Percentiles rank a stretch among this genome's conserved stretches.
Conservation (phyloP, 257 asterid genomes). For the Nicotiana noctiflora region DNA sequence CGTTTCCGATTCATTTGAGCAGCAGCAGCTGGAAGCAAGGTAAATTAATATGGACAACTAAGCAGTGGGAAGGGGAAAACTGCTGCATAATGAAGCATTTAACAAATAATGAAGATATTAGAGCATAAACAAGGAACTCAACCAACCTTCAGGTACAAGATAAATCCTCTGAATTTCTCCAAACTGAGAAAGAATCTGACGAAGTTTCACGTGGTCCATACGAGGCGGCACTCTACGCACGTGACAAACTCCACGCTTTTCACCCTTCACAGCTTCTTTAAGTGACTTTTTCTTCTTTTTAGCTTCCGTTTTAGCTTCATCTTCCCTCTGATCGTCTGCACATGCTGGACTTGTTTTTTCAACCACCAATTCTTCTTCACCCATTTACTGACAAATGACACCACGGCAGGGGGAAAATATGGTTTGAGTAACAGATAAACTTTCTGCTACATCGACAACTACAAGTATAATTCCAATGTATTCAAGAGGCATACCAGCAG, state of each 20-base stretch:
- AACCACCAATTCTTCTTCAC: conserved; percentile 36
- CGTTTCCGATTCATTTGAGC: conserved; percentile 51
- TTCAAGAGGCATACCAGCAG: too few relatives aligned
- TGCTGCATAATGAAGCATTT: not conserved
- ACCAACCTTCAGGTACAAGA: conserved; percentile 73
- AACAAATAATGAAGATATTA: not conserved
- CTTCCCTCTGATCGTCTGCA: conserved; percentile 20
- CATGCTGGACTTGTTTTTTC: conserved; percentile 9
- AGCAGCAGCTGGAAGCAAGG: conserved; percentile 38
- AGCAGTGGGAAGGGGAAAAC: not conserved
- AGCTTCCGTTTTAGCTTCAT: conserved; percentile 22
- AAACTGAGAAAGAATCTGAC: conserved; percentile 58
- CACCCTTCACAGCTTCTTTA: conserved; percentile 46
- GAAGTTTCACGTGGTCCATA: conserved; percentile 73
- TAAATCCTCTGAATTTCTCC: conserved; percentile 77
- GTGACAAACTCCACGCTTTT: conserved; percentile 74
- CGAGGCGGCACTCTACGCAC: conserved; percentile 85
- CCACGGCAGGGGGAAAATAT: not conserved
- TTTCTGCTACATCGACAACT: not conserved
- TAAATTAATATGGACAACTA: not conserved
- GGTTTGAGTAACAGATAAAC: not conserved
- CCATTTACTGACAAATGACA: conserved; percentile 19
- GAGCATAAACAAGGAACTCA: not conserved
- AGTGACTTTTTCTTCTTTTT: conserved; percentile 41
- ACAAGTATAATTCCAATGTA: not conserved